These are phyloP conservation scores for Plasmodium relictum DNA, from an alignment of 169 alveolate species.

Conservation along the genomic window DNA sequence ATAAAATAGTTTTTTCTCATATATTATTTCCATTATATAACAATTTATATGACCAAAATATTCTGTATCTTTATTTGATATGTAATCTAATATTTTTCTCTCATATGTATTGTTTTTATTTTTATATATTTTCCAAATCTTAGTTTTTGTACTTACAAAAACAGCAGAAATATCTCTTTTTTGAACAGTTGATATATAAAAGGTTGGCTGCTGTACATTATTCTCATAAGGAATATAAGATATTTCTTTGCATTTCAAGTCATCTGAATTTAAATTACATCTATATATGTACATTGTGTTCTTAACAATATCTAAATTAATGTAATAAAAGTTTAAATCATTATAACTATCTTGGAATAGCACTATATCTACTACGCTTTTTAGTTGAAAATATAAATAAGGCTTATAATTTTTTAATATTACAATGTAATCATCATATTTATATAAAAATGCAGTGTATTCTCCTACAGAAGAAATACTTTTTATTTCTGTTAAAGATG, in stretches of 20 bases:
- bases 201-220: not conserved
- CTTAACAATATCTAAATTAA: conserved; percentile 2
- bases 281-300: conserved; percentile 14
- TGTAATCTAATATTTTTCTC: conserved; percentile 34
- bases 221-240: conserved; percentile 46
- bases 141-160: conserved; percentile 29
- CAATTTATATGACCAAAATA: conserved; percentile 54
- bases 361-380: conserved; percentile 21
- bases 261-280: conserved; percentile 2
- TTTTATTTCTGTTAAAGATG: conserved; percentile 9
- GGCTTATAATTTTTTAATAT: conserved; percentile 22
- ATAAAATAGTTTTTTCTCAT: conserved; percentile 22
- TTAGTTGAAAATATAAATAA: conserved; percentile 18
- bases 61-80: conserved; percentile 11
- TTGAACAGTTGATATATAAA: conserved; percentile 35
- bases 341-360: conserved; percentile 6
- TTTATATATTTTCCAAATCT: conserved; percentile 26
- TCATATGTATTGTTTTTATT: conserved; percentile 11
- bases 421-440: conserved; percentile 19
- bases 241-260: conserved; percentile 3
- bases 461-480: conserved; percentile 18
- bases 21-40: conserved; percentile 10
- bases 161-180: conserved; percentile 13
- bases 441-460: conserved; percentile 25
- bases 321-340: conserved; percentile 38